These are phyloP conservation scores for Kandelia obovata DNA, from an alignment of 345 rosid species.

Conservation along the genomic window DNA sequence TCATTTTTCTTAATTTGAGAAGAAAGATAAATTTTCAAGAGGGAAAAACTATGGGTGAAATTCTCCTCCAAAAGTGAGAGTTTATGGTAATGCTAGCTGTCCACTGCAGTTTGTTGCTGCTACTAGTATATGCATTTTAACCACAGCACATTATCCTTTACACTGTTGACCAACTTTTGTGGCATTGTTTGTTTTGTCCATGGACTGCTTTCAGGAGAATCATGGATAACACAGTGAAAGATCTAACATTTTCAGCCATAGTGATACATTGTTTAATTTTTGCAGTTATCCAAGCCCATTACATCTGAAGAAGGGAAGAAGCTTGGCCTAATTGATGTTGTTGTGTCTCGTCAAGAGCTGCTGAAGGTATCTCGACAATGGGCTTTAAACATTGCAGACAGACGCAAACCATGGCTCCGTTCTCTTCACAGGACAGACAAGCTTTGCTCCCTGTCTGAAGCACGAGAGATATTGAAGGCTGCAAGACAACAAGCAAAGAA, in stretches of 20 bases:
- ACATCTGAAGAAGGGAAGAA: slow-evolving; percentile 77
- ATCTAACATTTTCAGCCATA: neutral
- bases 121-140: too few species aligned
- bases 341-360: slow-evolving; percentile 70
- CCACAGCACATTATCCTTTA: neutral
- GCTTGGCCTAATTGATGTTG: slow-evolving; percentile 78
- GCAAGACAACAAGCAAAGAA: slow-evolving; percentile 69
- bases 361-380: slow-evolving; percentile 68
- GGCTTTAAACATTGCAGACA: slow-evolving; percentile 73
- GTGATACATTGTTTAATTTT: slow-evolving; percentile 5
- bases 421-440: slow-evolving; percentile 86
- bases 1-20: too few species aligned
- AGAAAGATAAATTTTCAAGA: too few species aligned
- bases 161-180: neutral
- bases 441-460: slow-evolving; percentile 83
- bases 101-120: too few species aligned
- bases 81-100: too few species aligned
- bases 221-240: neutral
- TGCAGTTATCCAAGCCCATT: slow-evolving; percentile 82
- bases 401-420: slow-evolving; percentile 76
- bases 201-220: too few species aligned
- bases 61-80: too few species aligned
- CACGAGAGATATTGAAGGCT: slow-evolving; percentile 50
- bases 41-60: too few species aligned
- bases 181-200: neutral